Base-by-base conservation (phyloP, 2,329 filamentous ascomycete genomes). In the Dothistroma pini region DNA sequence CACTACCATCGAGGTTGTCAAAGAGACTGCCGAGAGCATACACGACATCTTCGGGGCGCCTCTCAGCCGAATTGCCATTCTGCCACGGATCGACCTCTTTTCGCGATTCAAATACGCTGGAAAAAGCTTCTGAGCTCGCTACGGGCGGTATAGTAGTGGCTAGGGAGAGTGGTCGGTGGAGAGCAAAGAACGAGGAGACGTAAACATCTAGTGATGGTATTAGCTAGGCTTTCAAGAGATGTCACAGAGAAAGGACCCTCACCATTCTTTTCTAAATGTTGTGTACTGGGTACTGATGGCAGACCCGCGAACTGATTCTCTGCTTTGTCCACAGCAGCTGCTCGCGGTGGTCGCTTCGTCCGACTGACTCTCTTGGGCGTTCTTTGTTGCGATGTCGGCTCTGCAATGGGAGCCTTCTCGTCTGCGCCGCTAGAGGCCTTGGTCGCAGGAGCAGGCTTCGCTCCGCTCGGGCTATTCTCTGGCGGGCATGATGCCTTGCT, bases 151-250 rank as follows among this genome's bases (percentile, higher is more conserved):
- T 88, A 68, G 89, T 88, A 69, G 88, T 87, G 54, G 88, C 92
- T 67, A 97, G 86, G 58, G 91, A 96, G 72, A 99, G 93, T 51
- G 95, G 95, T 63, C 95, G 88, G 78, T 99, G 91, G 67, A 96
- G 89, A 65, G 93, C 96, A 81, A 97, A 97, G 83, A 99, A 97
- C 62, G 89, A 89, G 8, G 93, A 95, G 51, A 96, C 82, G 65
- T 89, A 88, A 63, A 97, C 84, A 72, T 96, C 95, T 97, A 61
- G 29, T 49, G 25, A 53, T 67, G 5, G 65, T 12, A 31, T 56
- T 53, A 31, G 22, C 32, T n/a, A 44, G n/a, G 5, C 14, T 44
- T n/a, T 4, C 16, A 44, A 9, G 14, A 44, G 8, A n/a, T n/a
- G 16, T n/a, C 41, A 44, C 16, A 50, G 9, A 12, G 10, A 14